phyloP scores from a whole-genome alignment of 2,329 filamentous ascomycete genomes.

The Ophiostoma piceae region DNA sequence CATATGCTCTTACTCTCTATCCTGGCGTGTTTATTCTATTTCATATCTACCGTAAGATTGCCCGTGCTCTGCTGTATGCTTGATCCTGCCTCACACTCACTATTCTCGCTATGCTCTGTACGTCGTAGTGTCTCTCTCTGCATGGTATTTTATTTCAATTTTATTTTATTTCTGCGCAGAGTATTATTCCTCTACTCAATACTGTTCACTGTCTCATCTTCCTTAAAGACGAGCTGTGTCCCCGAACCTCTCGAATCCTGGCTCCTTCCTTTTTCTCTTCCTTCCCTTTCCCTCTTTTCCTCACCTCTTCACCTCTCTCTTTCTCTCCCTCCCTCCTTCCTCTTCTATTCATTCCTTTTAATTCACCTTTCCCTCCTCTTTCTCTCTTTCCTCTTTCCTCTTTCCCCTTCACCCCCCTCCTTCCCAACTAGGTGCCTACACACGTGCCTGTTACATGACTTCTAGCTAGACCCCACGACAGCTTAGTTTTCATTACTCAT shows the following conservation, averaged over 20 bases:
- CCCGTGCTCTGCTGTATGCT: neutral
- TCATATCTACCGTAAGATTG: slow-evolving; percentile 14
- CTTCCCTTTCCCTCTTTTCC: neutral
- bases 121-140: slow-evolving; percentile 14
- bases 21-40: slow-evolving; percentile 12
- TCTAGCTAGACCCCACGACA: neutral
- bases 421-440: neutral
- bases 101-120: slow-evolving; percentile 11
- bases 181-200: slow-evolving; percentile 2
- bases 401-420: slow-evolving; percentile 10
- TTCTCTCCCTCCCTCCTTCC: neutral
- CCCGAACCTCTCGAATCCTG: slow-evolving; percentile 10
- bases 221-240: slow-evolving; percentile 17
- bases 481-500: neutral
- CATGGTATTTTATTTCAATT: neutral
- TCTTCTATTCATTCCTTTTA: neutral
- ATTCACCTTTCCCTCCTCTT: neutral
- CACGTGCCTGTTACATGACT: neutral
- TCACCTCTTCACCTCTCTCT: neutral
- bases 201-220: neutral
- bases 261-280: neutral
- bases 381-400: neutral
- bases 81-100: slow-evolving; percentile 7
- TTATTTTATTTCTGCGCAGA: neutral
- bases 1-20: neutral